A percentile compares a stretch with the other conserved stretches of the same genome.
phyloP scores from a whole-genome alignment of 176 grass and related monocot genomes.

The Cenchrus americanus region DNA sequence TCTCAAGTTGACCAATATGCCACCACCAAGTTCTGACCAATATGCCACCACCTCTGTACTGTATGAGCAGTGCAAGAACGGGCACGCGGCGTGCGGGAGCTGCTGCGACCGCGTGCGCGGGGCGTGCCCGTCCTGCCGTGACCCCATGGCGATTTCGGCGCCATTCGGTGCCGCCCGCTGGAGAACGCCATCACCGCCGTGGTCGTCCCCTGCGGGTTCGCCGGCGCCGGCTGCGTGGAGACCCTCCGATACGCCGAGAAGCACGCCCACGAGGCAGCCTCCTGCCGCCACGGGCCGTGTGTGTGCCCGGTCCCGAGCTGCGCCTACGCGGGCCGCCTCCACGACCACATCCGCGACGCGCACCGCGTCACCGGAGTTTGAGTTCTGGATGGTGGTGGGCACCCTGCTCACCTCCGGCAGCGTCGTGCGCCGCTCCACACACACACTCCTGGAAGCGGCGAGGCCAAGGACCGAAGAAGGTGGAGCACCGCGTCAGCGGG shows the following conservation, averaged over 20 bases:
- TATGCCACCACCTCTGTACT: too few species aligned
- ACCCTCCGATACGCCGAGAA: neutral
- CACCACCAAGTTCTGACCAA: too few species aligned
- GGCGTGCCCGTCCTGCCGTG: neutral
- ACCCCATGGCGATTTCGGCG: constrained; percentile 13
- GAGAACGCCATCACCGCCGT: neutral
- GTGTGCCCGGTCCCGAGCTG: neutral
- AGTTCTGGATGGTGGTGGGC: too few species aligned
- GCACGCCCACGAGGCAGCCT: neutral
- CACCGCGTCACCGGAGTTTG: neutral
- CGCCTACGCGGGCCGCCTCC: neutral
- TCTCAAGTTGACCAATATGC: too few species aligned
- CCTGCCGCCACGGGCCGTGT: neutral
- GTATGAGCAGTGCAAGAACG: constrained; percentile 17
- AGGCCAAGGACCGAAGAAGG: too few species aligned
- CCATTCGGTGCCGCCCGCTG: neutral
- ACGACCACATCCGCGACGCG: neutral
- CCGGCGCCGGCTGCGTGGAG: neutral
- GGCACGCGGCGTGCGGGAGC: neutral
- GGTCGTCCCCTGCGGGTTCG: neutral
- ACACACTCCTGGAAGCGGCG: too few species aligned
- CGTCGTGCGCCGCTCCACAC: too few species aligned
- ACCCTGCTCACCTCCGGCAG: too few species aligned
- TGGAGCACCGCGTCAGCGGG: too few species aligned
- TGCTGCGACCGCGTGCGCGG: neutral